A percentile compares a stretch with the other conserved stretches of the same genome.
phyloP scores from a whole-genome alignment of 257 asterid genomes.

The Paraleonurus japonicus region DNA sequence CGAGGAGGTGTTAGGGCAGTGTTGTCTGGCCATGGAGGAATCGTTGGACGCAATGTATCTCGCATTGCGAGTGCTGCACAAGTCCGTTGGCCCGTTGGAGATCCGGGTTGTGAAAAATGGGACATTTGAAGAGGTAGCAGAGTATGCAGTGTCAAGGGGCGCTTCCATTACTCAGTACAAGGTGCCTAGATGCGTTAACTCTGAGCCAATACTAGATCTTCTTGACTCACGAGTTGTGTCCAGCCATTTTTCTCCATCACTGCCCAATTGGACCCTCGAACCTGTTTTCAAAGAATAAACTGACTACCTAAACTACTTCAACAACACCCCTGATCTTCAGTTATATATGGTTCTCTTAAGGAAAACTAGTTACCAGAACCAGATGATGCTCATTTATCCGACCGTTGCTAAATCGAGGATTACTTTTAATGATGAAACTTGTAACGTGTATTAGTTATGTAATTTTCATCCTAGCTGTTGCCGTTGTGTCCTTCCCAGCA shows the following conservation, averaged over 20 bases:
- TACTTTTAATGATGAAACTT: too few relatives aligned
- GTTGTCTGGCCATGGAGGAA: constrained; percentile 43
- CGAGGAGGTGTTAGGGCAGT: constrained; percentile 16
- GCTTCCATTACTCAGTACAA: constrained; percentile 42
- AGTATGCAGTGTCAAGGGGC: constrained; percentile 3
- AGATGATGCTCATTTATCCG: too few relatives aligned
- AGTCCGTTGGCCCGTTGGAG: constrained; percentile 38
- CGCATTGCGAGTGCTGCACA: constrained; percentile 9
- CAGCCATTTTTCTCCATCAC: constrained; percentile 60
- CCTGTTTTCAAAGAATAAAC: background rate
- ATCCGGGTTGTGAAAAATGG: constrained; percentile 36
- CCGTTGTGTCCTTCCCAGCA: constrained; percentile 63
- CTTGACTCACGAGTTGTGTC: constrained; percentile 56
- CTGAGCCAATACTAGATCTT: constrained; percentile 21
- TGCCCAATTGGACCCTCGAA: constrained; percentile 65
- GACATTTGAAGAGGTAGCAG: constrained; percentile 36
- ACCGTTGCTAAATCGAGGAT: too few relatives aligned
- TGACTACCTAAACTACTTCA: too few relatives aligned
- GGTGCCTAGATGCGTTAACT: constrained; percentile 33
- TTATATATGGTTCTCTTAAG: too few relatives aligned
- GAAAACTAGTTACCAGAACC: too few relatives aligned
- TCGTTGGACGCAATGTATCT: constrained; percentile 30
- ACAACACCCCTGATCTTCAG: too few relatives aligned
- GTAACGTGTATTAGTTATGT: too few relatives aligned
- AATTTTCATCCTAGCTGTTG: too few relatives aligned